Evolutionary conservation across 2,329 filamentous ascomycete genomes (phyloP).

Genomic region (Alternaria consortialis): DNA sequence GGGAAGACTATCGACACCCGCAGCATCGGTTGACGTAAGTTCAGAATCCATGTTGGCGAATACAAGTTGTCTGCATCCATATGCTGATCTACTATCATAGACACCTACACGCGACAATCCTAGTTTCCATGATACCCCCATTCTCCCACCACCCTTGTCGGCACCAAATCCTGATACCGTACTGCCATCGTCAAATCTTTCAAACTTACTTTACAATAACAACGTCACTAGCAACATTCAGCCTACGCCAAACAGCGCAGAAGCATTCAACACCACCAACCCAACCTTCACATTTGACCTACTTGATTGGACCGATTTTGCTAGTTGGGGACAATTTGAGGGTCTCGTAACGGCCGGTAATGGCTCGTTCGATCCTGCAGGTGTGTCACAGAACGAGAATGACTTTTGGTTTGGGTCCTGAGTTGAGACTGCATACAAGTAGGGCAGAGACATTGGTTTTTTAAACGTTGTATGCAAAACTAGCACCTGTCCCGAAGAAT

Average conservation of each 20-base stretch:
- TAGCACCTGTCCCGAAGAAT: not conserved
- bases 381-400: slow-evolving; percentile 32
- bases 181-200: slow-evolving; percentile 6
- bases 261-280: not conserved
- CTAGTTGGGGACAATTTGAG: slow-evolving; percentile 52
- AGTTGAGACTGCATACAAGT: not conserved
- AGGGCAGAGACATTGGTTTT: not conserved
- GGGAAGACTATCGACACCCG: slow-evolving; percentile 10
- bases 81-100: not conserved
- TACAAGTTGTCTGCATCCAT: not conserved
- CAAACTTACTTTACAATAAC: slow-evolving; percentile 15
- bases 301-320: slow-evolving; percentile 43
- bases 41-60: not conserved
- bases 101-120: not conserved
- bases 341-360: slow-evolving; percentile 49
- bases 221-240: slow-evolving; percentile 30
- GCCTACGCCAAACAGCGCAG: slow-evolving; percentile 39
- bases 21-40: not conserved
- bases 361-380: slow-evolving; percentile 40
- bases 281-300: slow-evolving; percentile 30
- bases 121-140: slow-evolving; percentile 1
- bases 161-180: not conserved
- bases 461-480: not conserved
- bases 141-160: not conserved
- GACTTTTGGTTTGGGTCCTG: slow-evolving; percentile 11